Base-by-base conservation (phyloP, 148 eudicot genomes). In the Dianthus caryophyllus region DNA sequence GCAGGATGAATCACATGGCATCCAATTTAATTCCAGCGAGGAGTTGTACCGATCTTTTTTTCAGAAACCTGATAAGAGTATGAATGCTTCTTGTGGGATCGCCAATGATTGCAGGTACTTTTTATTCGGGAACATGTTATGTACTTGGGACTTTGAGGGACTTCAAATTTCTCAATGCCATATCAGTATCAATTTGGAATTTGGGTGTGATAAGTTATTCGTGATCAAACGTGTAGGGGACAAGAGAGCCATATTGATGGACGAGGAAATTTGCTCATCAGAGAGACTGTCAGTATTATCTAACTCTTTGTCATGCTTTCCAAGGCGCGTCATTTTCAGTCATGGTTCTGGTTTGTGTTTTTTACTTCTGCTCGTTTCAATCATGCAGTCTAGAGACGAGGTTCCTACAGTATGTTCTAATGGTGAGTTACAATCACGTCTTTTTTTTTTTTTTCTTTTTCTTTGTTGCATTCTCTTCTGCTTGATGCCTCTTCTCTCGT, bases 301-400 rank as follows among this genome's bases (percentile, higher is more conserved):
- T 52, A 55, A 43, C 66, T 66, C 24, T 33, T 55, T 76, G 21
- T 61, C 51, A 25, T 26, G 52, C 60, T 17, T 65, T 33, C 36
- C 16, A 38, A 66, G 31, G 61, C 43, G 58, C 39, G 25, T 64
- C 55, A 14, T 69, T 44, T 61, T 44, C 41, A 33, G 39, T 48
- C 44, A 22, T 46, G 62, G 43, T 44, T 25, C 29, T 62, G 46
- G 58, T 46, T 80, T 64, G 20, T 64, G 65, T 68, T 79, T 77
- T 67, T 65, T n/a, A n/a, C 66, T 39, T 71, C 38, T 56, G 62
- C 62, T 65, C 6, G 43, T 71, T 39, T 69, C 70, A 64, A 56
- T 69, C 64, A 49, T 81, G 84, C 92, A 89, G 96, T 61, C 69
- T 61, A 65, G 66, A 52, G 85, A 85, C 71, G 89, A 73, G 56